Conservation (phyloP, 306 rosid genomes). For the Geum urbanum region DNA sequence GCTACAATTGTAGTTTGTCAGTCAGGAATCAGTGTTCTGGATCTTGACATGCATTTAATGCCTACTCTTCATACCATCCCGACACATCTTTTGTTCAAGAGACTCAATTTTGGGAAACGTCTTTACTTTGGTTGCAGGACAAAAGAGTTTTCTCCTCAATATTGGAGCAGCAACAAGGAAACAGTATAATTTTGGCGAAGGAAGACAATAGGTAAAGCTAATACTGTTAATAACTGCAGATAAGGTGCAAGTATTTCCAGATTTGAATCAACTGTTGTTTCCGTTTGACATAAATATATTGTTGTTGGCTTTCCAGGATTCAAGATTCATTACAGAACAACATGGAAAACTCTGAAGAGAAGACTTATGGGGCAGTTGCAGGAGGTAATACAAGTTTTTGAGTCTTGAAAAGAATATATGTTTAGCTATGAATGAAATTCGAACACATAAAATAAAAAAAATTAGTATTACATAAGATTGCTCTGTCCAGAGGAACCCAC, state of each 20-base stretch:
- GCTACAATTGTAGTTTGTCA: background rate
- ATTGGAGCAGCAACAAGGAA: conserved; percentile 41
- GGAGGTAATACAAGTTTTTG: conserved; percentile 39
- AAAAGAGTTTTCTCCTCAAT: conserved; percentile 44
- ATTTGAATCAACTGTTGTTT: no score
- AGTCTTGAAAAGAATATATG: background rate
- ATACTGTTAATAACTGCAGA: background rate
- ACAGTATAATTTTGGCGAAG: conserved; percentile 23
- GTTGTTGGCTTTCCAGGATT: conserved; percentile 37
- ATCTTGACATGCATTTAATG: conserved; percentile 2
- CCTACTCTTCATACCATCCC: no score
- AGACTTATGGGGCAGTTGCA: conserved; percentile 24
- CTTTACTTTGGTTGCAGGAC: conserved; percentile 43
- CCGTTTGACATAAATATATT: no score
- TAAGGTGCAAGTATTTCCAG: no score
- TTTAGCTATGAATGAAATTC: no score
- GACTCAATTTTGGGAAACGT: no score
- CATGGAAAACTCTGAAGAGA: conserved; percentile 32
- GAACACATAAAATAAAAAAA: background rate
- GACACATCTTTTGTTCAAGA: no score
- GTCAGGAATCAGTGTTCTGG: background rate
- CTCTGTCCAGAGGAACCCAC: background rate
- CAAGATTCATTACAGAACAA: conserved; percentile 35
- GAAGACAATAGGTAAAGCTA: conserved; percentile 40
- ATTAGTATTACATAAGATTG: background rate